Conservation (phyloP, 352 stramenopile genomes). For the Globisporangium alternatum region DNA sequence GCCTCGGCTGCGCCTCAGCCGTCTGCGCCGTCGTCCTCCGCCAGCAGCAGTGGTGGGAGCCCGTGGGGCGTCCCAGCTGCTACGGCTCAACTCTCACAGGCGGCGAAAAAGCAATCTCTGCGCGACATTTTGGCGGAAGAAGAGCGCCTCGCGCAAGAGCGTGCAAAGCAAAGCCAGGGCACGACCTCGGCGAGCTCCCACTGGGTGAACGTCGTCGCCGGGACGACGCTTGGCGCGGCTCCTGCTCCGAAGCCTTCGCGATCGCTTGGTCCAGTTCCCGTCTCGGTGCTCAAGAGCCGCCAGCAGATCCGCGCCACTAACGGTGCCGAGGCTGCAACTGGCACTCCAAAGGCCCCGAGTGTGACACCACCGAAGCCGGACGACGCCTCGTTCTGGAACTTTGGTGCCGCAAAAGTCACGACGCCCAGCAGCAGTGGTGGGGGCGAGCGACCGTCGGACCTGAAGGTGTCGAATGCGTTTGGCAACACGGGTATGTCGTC, state of each 20-base stretch:
- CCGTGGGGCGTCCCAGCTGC: conserved; percentile 44
- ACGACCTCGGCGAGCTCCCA: conserved; percentile 44
- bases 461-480: conserved; percentile 41
- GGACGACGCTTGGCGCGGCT: conserved; percentile 39
- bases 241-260: conserved; percentile 52
- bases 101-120: conserved; percentile 52
- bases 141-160: conserved; percentile 69
- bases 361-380: conserved; percentile 43
- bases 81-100: conserved; percentile 23
- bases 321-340: conserved; percentile 19
- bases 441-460: not conserved
- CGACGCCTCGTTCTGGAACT: conserved; percentile 86
- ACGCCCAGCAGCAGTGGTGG: conserved; percentile 2
- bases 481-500: conserved; percentile 45
- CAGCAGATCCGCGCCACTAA: conserved; percentile 51
- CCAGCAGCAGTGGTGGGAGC: conserved; percentile 7
- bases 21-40: conserved; percentile 3
- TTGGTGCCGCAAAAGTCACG: conserved; percentile 44
- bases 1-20: conserved; percentile 15
- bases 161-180: conserved; percentile 45
- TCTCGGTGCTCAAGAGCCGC: conserved; percentile 77
- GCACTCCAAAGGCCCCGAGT: conserved; percentile 19
- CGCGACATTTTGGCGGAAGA: conserved; percentile 82
- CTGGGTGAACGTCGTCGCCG: conserved; percentile 83
- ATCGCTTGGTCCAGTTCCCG: conserved; percentile 66